These are phyloP conservation scores for Hymenoscyphus repandus DNA, from an alignment of 2,329 filamentous ascomycete genomes.

Conservation along the genomic window DNA sequence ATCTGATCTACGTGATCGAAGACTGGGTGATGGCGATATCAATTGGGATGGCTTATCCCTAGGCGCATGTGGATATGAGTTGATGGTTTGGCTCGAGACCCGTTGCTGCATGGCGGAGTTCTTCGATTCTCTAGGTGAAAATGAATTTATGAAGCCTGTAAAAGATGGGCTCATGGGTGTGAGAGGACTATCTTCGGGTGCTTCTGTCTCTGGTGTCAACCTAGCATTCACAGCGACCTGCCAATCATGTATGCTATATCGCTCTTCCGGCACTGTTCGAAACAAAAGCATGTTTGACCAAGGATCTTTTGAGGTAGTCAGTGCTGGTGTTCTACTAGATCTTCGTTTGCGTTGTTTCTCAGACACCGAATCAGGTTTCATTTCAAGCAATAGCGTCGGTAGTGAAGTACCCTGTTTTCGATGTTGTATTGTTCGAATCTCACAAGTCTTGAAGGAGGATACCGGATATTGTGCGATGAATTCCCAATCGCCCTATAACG, in stretches of 20 bases:
- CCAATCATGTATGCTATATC: slow-evolving; percentile 54
- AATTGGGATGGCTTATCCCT: slow-evolving; percentile 44
- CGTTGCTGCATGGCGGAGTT: slow-evolving; percentile 40
- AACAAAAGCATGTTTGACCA: slow-evolving; percentile 47
- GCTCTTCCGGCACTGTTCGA: slow-evolving; percentile 48
- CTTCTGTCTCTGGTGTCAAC: slow-evolving; percentile 24
- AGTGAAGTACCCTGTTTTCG: slow-evolving; percentile 56
- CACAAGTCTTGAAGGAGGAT: slow-evolving; percentile 29
- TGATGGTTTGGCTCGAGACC: slow-evolving; percentile 42
- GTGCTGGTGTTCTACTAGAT: slow-evolving; percentile 56
- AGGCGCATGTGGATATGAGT: slow-evolving; percentile 34
- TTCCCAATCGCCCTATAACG: slow-evolving; percentile 31
- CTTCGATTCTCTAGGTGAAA: slow-evolving; percentile 19
- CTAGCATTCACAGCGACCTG: slow-evolving; percentile 37
- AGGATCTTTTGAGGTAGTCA: slow-evolving; percentile 32
- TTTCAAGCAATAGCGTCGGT: slow-evolving; percentile 52
- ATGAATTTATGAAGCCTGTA: slow-evolving; percentile 29
- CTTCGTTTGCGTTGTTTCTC: slow-evolving; percentile 60
- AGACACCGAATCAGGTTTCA: slow-evolving; percentile 44
- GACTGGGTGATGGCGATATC: slow-evolving; percentile 53
- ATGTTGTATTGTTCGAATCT: slow-evolving; percentile 51
- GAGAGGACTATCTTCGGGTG: slow-evolving; percentile 19
- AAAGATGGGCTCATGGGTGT: slow-evolving; percentile 26
- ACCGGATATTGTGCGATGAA: slow-evolving; percentile 28
- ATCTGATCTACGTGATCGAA: slow-evolving; percentile 58